Evolutionary conservation across 306 rosid species (phyloP).

Genomic region (Aeschynomene evenia): DNA sequence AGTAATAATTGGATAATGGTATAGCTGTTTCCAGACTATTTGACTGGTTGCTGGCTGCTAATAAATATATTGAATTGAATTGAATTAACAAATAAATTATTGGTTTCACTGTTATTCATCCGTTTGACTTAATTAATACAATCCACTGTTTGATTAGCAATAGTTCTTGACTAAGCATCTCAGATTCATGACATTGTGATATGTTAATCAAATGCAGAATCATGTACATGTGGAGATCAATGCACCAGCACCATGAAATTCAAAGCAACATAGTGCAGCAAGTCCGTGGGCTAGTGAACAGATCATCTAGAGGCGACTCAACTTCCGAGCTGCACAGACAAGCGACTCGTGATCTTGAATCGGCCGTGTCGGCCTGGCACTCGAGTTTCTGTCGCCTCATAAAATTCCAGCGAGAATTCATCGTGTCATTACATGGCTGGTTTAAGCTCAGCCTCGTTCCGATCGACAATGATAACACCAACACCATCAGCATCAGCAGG

Average conservation of each 20-base stretch:
- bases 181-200: slow-evolving; percentile 28
- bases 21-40: slow-evolving; percentile 31
- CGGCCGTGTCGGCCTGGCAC: slow-evolving; percentile 89
- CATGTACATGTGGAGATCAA: slow-evolving; percentile 97
- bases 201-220: slow-evolving; percentile 61
- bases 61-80: too few relatives aligned
- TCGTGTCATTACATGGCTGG: slow-evolving; percentile 82
- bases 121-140: neutral
- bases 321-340: slow-evolving; percentile 93
- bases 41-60: slow-evolving; percentile 30
- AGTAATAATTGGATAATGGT: slow-evolving; percentile 1
- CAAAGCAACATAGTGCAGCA: slow-evolving; percentile 94
- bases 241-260: slow-evolving; percentile 87
- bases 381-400: slow-evolving; percentile 83
- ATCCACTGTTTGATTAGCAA: neutral
- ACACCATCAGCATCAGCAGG: slow-evolving; percentile 32
- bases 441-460: slow-evolving; percentile 82
- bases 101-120: neutral
- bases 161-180: slow-evolving; percentile 14
- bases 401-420: slow-evolving; percentile 77
- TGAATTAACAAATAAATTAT: slow-evolving; percentile 8
- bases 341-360: slow-evolving; percentile 94
- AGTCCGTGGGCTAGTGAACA: slow-evolving; percentile 87
- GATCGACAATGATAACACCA: slow-evolving; percentile 52
- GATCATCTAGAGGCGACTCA: slow-evolving; percentile 59